A percentile compares a stretch with the other conserved stretches of the same genome.
phyloP scores from a whole-genome alignment of 352 stramenopile genomes.

The Pythium vanterpoolii region DNA sequence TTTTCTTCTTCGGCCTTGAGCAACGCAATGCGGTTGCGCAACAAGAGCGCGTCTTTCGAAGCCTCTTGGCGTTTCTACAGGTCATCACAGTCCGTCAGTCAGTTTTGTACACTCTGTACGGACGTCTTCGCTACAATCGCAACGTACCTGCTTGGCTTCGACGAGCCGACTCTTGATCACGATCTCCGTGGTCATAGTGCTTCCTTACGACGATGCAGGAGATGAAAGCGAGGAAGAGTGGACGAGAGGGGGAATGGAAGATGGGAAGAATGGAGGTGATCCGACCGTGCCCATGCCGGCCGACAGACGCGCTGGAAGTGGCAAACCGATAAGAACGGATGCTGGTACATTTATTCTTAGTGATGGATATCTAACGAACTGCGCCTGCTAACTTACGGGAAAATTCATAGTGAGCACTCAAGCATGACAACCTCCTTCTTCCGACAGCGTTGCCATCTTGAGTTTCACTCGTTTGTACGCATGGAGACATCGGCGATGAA shows the following conservation, averaged over 20 bases:
- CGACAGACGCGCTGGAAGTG: not conserved
- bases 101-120: no score
- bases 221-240: not conserved
- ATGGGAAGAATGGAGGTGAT: no score
- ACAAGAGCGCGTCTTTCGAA: constrained; percentile 64
- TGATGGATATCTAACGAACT: constrained; percentile 3
- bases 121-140: no score
- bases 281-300: no score
- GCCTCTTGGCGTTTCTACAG: constrained; percentile 69
- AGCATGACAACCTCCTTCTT: no score
- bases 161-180: constrained; percentile 64
- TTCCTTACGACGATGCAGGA: not conserved
- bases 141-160: constrained; percentile 70
- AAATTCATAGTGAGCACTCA: not conserved
- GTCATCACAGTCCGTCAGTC: not conserved
- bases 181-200: constrained; percentile 22
- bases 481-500: not conserved
- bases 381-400: not conserved
- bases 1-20: constrained; percentile 81
- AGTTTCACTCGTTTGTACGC: not conserved
- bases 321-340: not conserved
- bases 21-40: constrained; percentile 78
- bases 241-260: not conserved
- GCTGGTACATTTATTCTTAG: constrained; percentile 22
- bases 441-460: no score